A percentile compares a stretch with the other conserved stretches of the same genome.
These are phyloP conservation scores for Botryosphaeria dothidea DNA, from an alignment of 2,329 filamentous ascomycete genomes.

Conservation along the genomic window DNA sequence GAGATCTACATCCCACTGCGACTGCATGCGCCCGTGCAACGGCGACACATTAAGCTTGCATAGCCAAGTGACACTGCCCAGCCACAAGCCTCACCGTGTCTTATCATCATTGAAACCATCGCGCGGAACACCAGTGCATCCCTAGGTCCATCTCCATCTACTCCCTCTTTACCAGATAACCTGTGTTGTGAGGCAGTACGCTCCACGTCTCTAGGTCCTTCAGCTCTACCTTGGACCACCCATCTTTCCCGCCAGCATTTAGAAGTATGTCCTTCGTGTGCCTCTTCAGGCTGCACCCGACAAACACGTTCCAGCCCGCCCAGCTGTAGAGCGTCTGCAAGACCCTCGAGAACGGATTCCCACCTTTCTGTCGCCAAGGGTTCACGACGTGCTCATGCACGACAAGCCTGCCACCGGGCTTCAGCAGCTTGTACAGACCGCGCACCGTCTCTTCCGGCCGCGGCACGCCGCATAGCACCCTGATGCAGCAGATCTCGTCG, in stretches of 20 bases:
- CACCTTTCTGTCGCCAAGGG: constrained; percentile 44
- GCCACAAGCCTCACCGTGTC: background rate
- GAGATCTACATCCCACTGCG: background rate
- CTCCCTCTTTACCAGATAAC: constrained; percentile 36
- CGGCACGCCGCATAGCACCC: constrained; percentile 58
- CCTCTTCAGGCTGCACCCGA: constrained; percentile 54
- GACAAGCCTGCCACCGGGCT: constrained; percentile 56
- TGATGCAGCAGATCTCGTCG: constrained; percentile 56
- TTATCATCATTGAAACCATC: background rate
- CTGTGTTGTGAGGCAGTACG: constrained; percentile 38
- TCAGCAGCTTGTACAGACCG: constrained; percentile 52
- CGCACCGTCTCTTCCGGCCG: constrained; percentile 46
- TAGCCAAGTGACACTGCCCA: background rate
- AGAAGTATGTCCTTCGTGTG: constrained; percentile 49
- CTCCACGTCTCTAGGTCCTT: constrained; percentile 36
- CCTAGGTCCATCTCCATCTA: background rate
- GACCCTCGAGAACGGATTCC: constrained; percentile 45
- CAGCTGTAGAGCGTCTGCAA: constrained; percentile 49
- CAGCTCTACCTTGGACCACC: constrained; percentile 53
- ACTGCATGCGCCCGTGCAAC: background rate
- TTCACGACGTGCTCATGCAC: constrained; percentile 59
- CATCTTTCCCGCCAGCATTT: constrained; percentile 38
- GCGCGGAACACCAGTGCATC: background rate
- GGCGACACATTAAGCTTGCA: background rate
- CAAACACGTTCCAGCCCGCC: constrained; percentile 54